Percentiles rank a stretch among this genome's conserved stretches.
Conservation (phyloP, 805 yeast genomes). For the Starmerella stigmatis region DNA sequence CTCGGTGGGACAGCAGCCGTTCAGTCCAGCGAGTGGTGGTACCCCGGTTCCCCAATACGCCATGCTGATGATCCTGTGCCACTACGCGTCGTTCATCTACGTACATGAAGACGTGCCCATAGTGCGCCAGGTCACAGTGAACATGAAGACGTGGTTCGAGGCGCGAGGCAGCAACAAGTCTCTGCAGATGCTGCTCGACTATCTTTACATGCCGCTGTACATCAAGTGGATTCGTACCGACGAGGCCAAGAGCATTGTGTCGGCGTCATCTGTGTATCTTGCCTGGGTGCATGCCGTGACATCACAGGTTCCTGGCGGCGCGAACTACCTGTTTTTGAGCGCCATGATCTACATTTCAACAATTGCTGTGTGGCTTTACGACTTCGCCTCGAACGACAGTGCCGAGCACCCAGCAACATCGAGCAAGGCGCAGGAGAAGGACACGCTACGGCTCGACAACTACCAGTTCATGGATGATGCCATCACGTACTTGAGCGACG, state of each 20-base stretch:
- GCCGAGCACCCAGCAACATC: neutral
- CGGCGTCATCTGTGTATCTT: slow-evolving; percentile 25
- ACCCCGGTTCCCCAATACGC: slow-evolving; percentile 25
- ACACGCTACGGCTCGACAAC: slow-evolving; percentile 15
- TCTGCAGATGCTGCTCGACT: slow-evolving; percentile 20
- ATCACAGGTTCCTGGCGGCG: slow-evolving; percentile 18
- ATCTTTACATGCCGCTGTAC: slow-evolving; percentile 26
- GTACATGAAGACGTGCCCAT: slow-evolving; percentile 29
- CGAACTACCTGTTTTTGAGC: slow-evolving; percentile 24
- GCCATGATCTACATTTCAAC: slow-evolving; percentile 26
- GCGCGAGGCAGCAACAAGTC: slow-evolving; percentile 4
- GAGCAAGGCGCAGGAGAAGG: slow-evolving; percentile 1
- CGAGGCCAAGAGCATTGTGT: slow-evolving; percentile 26
- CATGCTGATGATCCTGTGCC: slow-evolving; percentile 24
- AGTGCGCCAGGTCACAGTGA: slow-evolving; percentile 26
- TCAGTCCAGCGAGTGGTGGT: slow-evolving; percentile 18
- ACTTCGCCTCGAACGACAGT: slow-evolving; percentile 15
- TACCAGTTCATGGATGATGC: slow-evolving; percentile 25
- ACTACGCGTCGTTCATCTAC: slow-evolving; percentile 26
- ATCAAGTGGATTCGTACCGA: slow-evolving; percentile 26
- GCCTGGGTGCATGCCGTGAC: slow-evolving; percentile 25
- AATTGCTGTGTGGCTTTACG: slow-evolving; percentile 27
- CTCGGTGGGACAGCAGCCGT: slow-evolving; percentile 24
- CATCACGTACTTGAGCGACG: slow-evolving; percentile 19
- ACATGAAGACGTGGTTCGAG: slow-evolving; percentile 24